A percentile compares a stretch with the other conserved stretches of the same genome.
phyloP scores from a whole-genome alignment of 225 moss, liverwort and hornwort species.

The Sphagnum tenellum region DNA sequence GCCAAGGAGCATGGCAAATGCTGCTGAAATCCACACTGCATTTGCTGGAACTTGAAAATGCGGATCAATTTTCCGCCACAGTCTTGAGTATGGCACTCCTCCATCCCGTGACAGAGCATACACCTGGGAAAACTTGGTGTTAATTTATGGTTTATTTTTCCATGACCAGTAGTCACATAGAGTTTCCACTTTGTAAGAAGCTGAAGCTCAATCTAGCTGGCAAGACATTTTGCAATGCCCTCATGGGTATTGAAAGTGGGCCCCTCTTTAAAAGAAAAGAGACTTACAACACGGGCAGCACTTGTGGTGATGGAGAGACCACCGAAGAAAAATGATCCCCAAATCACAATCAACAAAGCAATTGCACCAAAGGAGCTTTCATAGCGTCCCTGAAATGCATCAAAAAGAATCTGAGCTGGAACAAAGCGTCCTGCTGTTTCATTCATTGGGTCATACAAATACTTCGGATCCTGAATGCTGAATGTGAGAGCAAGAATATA shows the following conservation, averaged over 20 bases:
- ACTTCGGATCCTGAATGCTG: conserved; percentile 78
- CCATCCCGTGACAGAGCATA: conserved; percentile 81
- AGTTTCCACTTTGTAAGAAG: too few species aligned
- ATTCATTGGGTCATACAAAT: conserved; percentile 48
- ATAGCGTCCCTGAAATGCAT: conserved; percentile 81
- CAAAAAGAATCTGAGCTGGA: conserved; percentile 83
- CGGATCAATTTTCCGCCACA: conserved; percentile 55
- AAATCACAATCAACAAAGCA: conserved; percentile 59
- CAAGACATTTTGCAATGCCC: too few species aligned
- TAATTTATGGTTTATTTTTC: too few species aligned
- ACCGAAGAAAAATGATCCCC: conserved; percentile 35
- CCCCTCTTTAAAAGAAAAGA: too few species aligned
- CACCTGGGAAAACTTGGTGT: conserved; percentile 1
- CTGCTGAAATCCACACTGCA: conserved; percentile 59
- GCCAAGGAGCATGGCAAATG: conserved; percentile 50
- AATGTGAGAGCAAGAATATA: conserved; percentile 68
- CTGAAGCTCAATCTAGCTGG: too few species aligned
- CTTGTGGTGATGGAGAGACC: conserved; percentile 57
- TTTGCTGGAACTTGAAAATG: conserved; percentile 73
- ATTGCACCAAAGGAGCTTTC: conserved; percentile 60
- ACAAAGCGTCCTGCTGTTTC: conserved; percentile 73
- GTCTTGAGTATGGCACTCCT: conserved; percentile 59
- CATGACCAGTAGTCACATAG: background rate
- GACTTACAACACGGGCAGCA: conserved; percentile 82
- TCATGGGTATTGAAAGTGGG: too few species aligned